phyloP scores from a whole-genome alignment of 768 basidiomycete genomes.

The Leccinum rimulosum region DNA sequence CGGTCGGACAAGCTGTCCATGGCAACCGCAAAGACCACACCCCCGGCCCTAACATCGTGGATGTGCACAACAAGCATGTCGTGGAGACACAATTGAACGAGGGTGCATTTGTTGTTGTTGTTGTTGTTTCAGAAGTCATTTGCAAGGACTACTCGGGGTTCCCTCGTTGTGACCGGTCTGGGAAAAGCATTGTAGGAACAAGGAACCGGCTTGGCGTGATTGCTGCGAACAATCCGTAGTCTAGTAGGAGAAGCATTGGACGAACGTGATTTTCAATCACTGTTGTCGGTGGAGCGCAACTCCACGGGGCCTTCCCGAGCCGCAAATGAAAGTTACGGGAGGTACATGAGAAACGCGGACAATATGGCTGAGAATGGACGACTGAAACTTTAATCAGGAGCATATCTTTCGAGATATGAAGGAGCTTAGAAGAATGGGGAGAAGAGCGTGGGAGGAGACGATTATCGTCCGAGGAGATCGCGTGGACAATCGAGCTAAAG shows the following conservation, averaged over 20 bases:
- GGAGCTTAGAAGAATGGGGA: not conserved
- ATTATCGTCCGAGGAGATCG: conserved; percentile 27
- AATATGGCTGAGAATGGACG: conserved; percentile 4
- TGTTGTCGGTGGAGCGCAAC: not conserved
- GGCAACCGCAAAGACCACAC: not conserved
- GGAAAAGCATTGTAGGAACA: not conserved
- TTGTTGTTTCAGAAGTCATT: not conserved
- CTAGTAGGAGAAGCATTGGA: conserved; percentile 1
- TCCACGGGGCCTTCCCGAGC: not conserved
- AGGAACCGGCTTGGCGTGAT: conserved; percentile 7
- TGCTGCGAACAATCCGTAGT: not conserved
- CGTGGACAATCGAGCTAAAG: not conserved
- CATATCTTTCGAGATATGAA: conserved; percentile 18
- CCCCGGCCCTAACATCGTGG: not conserved
- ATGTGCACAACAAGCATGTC: not conserved
- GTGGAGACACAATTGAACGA: not conserved
- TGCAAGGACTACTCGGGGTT: not conserved
- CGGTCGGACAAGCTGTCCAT: not conserved
- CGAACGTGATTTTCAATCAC: not conserved
- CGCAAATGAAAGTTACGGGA: conserved; percentile 9
- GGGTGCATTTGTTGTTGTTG: not conserved
- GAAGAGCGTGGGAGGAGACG: conserved; percentile 1
- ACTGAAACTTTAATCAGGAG: conserved; percentile 18
- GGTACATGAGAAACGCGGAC: conserved; percentile 9
- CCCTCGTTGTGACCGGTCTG: not conserved